Percentiles rank a stretch among this genome's conserved stretches.
These are phyloP conservation scores for Kwoniella shivajii DNA, from an alignment of 1,284 basidiomycete genomes.

Conservation along the genomic window DNA sequence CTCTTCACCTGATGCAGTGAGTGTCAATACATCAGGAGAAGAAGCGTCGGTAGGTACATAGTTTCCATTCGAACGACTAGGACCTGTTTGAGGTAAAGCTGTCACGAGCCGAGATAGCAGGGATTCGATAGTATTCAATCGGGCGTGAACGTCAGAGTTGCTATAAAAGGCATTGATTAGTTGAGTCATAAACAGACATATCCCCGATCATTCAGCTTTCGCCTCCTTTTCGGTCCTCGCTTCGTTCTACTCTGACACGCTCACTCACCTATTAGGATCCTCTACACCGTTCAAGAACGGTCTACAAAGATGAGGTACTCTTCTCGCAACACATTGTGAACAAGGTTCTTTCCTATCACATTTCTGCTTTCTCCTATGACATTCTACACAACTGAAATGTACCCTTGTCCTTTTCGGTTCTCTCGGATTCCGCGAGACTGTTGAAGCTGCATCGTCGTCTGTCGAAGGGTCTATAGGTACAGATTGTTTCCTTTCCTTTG, in stretches of 20 bases:
- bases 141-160: constrained; percentile 51
- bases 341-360: constrained; percentile 54
- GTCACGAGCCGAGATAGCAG: constrained; percentile 49
- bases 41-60: constrained; percentile 23
- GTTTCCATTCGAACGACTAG: neutral
- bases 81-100: constrained; percentile 24
- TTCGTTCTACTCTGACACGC: neutral
- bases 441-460: constrained; percentile 38
- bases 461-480: constrained; percentile 29
- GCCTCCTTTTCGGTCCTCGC: no score
- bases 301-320: constrained; percentile 55
- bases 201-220: neutral
- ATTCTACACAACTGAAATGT: constrained; percentile 54
- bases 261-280: constrained; percentile 51
- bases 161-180: constrained; percentile 17
- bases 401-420: constrained; percentile 51
- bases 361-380: constrained; percentile 54
- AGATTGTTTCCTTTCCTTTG: constrained; percentile 26
- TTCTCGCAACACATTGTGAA: constrained; percentile 54
- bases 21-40: constrained; percentile 43
- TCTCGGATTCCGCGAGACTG: constrained; percentile 11
- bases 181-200: neutral
- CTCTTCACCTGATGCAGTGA: constrained; percentile 43
- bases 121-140: constrained; percentile 52
- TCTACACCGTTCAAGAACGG: constrained; percentile 57